phyloP scores from a whole-genome alignment of 345 rosid genomes.

The Brassica incana region DNA sequence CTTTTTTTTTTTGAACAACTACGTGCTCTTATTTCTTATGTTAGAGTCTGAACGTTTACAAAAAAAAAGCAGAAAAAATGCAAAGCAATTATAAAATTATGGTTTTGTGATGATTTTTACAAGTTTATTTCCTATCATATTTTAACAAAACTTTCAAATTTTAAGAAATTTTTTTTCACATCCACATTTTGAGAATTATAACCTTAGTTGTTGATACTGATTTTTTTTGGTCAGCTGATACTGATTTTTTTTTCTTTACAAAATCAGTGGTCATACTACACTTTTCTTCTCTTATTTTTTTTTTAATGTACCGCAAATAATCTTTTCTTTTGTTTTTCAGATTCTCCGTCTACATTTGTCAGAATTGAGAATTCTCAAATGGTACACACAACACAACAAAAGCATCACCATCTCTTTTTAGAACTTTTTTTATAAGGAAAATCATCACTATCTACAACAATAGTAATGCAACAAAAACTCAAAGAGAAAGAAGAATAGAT shows the following conservation, averaged over 20 bases:
- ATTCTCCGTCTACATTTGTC: conserved; percentile 7
- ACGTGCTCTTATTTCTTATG: neutral
- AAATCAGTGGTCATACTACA: neutral
- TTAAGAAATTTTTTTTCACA: neutral
- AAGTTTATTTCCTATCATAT: neutral
- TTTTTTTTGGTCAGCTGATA: neutral
- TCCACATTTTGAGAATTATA: neutral
- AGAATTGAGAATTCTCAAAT: neutral
- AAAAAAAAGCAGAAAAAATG: neutral
- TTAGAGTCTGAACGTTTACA: neutral
- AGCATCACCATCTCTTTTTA: neutral
- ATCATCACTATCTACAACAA: neutral
- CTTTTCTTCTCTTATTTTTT: neutral
- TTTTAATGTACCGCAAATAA: neutral
- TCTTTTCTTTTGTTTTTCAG: neutral
- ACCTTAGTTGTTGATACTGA: neutral
- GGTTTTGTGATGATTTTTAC: neutral
- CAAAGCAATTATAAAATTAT: neutral
- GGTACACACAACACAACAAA: conserved; percentile 4
- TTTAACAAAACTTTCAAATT: neutral
- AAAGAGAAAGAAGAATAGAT: neutral
- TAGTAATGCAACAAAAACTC: conserved; percentile 8
- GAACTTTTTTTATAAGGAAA: neutral
- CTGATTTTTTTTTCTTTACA: neutral
- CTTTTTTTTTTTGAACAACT: no score